Percentiles rank a stretch among this genome's conserved stretches.
Evolutionary conservation across 106 monocot species (phyloP).

Genomic region (Dioscorea alata): DNA sequence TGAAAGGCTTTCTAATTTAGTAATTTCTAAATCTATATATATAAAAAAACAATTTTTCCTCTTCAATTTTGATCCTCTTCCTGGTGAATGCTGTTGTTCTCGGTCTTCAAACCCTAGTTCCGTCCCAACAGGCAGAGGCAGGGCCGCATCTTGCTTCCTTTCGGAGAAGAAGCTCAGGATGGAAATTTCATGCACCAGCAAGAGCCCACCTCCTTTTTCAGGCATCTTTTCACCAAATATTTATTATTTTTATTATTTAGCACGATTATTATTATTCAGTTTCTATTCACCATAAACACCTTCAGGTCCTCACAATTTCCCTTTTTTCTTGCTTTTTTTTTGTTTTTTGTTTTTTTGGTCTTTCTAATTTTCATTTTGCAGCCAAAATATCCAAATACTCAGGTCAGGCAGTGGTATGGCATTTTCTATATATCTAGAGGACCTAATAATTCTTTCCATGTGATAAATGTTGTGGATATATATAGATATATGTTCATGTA

Average conservation of each 20-base stretch:
- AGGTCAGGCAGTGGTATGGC: constrained; percentile 46
- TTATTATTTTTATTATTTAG: no score
- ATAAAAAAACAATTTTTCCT: no score
- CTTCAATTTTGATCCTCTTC: no score
- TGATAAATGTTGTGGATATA: not conserved
- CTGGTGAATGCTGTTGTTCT: no score
- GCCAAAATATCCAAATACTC: constrained; percentile 32
- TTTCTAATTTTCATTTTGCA: not conserved
- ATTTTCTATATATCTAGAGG: not conserved
- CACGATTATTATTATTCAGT: no score
- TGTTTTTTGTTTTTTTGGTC: not conserved
- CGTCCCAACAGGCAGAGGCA: no score
- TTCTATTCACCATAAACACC: not conserved
- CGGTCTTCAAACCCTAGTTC: no score
- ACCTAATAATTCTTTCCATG: not conserved
- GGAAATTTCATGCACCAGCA: not conserved
- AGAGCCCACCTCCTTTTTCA: not conserved
- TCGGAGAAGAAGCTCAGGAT: no score
- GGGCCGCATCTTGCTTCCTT: no score
- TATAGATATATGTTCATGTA: not conserved
- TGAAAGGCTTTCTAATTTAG: no score
- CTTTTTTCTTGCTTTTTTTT: not conserved
- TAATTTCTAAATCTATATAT: no score
- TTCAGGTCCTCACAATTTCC: not conserved
- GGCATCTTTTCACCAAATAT: not conserved